Conservation (phyloP, 1,284 basidiomycete species). For the Cutaneotrichosporon cavernicola region DNA sequence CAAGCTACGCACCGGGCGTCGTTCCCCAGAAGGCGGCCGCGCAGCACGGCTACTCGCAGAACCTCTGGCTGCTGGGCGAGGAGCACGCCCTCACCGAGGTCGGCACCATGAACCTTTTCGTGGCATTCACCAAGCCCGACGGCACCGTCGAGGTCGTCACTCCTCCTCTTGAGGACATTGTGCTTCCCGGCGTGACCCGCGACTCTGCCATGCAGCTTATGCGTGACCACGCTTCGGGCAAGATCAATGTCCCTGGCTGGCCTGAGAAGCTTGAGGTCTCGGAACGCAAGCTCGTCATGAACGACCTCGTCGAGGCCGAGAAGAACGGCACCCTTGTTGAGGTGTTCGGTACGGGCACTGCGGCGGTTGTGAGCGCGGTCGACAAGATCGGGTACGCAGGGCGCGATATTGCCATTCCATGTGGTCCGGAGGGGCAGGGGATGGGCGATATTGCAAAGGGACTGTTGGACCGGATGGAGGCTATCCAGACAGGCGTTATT, state of each 20-base stretch:
- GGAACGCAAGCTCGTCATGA: slow-evolving; percentile 86
- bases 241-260: slow-evolving; percentile 61
- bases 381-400: slow-evolving; percentile 84
- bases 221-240: slow-evolving; percentile 68
- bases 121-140: slow-evolving; percentile 73
- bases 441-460: slow-evolving; percentile 81
- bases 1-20: slow-evolving; percentile 77
- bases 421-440: slow-evolving; percentile 67
- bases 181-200: slow-evolving; percentile 93
- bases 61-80: slow-evolving; percentile 88
- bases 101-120: slow-evolving; percentile 96
- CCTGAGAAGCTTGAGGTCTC: slow-evolving; percentile 69
- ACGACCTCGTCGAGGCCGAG: slow-evolving; percentile 74
- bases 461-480: slow-evolving; percentile 80
- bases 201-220: slow-evolving; percentile 85
- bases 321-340: slow-evolving; percentile 73
- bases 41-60: slow-evolving; percentile 83
- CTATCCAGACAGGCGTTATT: slow-evolving; percentile 83
- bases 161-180: slow-evolving; percentile 90
- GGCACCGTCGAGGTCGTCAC: slow-evolving; percentile 79
- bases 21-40: slow-evolving; percentile 85
- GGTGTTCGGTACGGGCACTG: slow-evolving; percentile 91
- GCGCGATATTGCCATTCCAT: slow-evolving; percentile 78
- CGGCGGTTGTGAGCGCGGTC: slow-evolving; percentile 79
- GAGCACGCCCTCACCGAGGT: slow-evolving; percentile 77